Evolutionary conservation across 345 rosid species (phyloP), one percentile per base, ranked within the genome.

Genomic region (Brassica incana): DNA sequence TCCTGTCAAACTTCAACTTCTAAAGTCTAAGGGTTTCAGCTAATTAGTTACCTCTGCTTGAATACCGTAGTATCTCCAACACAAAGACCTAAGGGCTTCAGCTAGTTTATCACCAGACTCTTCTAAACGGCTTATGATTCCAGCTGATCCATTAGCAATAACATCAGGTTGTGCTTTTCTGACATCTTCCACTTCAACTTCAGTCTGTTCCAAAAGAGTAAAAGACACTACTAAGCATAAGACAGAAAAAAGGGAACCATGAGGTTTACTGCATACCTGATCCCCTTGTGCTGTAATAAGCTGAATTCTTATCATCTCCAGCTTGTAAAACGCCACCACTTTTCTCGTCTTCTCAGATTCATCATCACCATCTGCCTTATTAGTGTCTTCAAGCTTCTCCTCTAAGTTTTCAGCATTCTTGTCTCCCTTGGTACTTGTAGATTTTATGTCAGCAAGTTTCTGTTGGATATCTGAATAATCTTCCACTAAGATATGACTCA

Each of bases 151-250:
- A 60, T 82, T 94, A 36, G 96, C 97, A 80, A 95, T 71, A 30
- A 86, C 87, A 91, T 95, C 98, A 43, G 99, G 94, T 65, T 80
- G 87, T 73, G 97, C 96, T 67, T 82, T 88, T 78, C 84, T 84
- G 64, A 85, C 87, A 75, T 91, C 99, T 80, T 93, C 98, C 79
- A 88, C 81, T 69, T 93, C 98, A 64, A 93, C 93, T 70, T 66
- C 60, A 67, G 83, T 87, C 98, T 95, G 75, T 74, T 73, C 69
- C 69, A 73, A 73, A 72, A 71, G 70, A 43, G 18, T 36, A 74
- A 72, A 76, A 60, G 69, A 76, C 64, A 25, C 61, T 71, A 74
- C 63, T 67, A 84, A 67, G 77, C 69, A 86, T 60, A 56, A 72
- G 69, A 43, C 50, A 43, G 50, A 36, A 1, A 65, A 67, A 40